Evolutionary conservation across 345 rosid genomes (phyloP).

Genomic region (Carallia brachiata): DNA sequence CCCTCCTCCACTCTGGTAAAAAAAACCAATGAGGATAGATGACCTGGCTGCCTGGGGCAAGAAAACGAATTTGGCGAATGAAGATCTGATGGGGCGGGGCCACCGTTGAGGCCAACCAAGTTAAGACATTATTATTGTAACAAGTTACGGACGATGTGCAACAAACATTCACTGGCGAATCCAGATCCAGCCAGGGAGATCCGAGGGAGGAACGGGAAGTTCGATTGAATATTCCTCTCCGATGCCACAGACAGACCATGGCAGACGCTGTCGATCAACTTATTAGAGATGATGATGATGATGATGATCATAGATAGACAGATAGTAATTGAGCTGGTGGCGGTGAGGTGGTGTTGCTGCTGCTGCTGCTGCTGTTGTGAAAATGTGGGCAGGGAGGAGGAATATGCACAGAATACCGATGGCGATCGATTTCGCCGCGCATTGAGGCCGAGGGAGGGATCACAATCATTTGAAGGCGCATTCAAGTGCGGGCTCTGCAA

Average conservation of each 20-base stretch:
- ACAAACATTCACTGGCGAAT: constrained; percentile 77
- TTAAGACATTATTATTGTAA: constrained; percentile 57
- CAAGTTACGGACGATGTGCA: constrained; percentile 77
- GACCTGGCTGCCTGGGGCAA: constrained; percentile 56
- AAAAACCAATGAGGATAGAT: constrained; percentile 43
- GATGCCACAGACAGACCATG: constrained; percentile 46
- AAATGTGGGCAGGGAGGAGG: background rate
- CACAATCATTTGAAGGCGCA: constrained; percentile 60
- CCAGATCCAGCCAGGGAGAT: constrained; percentile 50
- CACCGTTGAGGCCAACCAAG: constrained; percentile 71
- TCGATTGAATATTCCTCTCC: constrained; percentile 72
- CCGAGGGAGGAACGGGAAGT: constrained; percentile 69
- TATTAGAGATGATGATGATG: constrained; percentile 22
- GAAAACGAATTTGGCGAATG: constrained; percentile 60
- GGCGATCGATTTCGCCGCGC: constrained; percentile 52
- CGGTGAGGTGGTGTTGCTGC: no score
- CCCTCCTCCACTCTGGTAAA: constrained; percentile 70
- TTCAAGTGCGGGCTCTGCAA: constrained; percentile 81
- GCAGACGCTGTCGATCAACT: constrained; percentile 49
- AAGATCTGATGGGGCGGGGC: constrained; percentile 71
- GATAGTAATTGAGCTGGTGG: background rate
- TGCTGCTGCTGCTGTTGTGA: no score
- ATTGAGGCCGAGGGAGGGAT: constrained; percentile 52
- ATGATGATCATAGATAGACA: no score
- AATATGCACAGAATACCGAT: background rate